These are phyloP conservation scores for Candida qinlingensis DNA, from an alignment of 805 yeast species.

Conservation along the genomic window DNA sequence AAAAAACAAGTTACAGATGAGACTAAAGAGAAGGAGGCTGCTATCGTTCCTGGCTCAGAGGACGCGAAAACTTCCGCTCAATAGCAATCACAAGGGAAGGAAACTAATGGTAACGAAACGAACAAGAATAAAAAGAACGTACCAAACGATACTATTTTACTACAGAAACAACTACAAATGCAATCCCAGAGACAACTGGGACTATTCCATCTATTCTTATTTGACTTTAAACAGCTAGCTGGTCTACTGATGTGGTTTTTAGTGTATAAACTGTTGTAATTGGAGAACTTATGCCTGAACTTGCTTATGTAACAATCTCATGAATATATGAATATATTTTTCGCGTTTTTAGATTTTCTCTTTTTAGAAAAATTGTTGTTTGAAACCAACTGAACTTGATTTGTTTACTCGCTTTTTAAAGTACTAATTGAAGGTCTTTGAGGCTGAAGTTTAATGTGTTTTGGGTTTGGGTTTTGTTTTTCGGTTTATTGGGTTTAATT, in stretches of 20 bases:
- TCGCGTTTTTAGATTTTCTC: neutral
- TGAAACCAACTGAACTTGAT: neutral
- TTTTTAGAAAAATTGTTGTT: neutral
- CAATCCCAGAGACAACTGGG: neutral
- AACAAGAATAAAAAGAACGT: neutral
- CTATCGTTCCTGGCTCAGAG: conserved; percentile 11
- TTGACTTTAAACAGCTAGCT: conserved; percentile 13
- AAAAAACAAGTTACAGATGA: conserved; percentile 16
- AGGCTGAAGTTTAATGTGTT: too few relatives aligned
- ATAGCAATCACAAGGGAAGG: conserved; percentile 7
- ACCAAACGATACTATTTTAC: neutral
- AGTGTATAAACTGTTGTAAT: conserved; percentile 10
- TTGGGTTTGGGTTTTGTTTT: too few relatives aligned
- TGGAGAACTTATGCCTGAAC: neutral
- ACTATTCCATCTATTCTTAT: conserved; percentile 1
- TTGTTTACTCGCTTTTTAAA: too few relatives aligned
- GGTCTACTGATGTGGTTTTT: conserved; percentile 15
- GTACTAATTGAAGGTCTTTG: too few relatives aligned
- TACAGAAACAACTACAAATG: neutral
- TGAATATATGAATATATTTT: neutral
- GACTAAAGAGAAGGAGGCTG: conserved; percentile 5
- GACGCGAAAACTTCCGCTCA: neutral
- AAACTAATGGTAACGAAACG: neutral
- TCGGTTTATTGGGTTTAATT: too few relatives aligned
- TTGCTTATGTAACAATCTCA: neutral